Evolutionary conservation across 805 yeast genomes (phyloP), one percentile per base, ranked within the genome.

Genomic region (Myxozyma melibiosi): DNA sequence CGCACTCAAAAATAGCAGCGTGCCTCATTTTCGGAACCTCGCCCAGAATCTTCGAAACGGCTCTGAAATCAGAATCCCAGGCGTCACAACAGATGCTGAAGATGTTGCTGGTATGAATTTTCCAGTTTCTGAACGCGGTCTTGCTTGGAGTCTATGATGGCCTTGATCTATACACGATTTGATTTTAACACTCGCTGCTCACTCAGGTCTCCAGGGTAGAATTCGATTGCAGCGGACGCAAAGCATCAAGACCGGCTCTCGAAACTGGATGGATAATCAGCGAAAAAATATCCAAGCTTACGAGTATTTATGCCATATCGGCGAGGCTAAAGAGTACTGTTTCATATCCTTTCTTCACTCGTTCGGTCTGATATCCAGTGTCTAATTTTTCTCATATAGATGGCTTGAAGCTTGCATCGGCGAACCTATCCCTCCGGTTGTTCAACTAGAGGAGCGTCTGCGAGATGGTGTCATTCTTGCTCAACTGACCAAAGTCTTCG

Each of bases 391-490:
- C n/a, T n/a, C n/a, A n/a, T 25, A 3, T 31, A 68, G 71, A 55
- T 89, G 96, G 96, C 79, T 89, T 37, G 88, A 86, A 71, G 69
- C 72, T 11, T 79, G 88, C 13, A 76, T 86, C 14, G 78, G 75
- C 2, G 88, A 84, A 63, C 71, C 71, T 22, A 76, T 88, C 11
- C 81, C 85, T 0, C 72, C 83, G 0, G 84, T 83, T 1, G 75
- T 79, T 3, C 81, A 84, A 41, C 73, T 88, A 59, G 83, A 87
- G 35, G 82, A 86, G 44, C 80, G 83, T 38, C 73, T 94, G 28
- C 78, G 91, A 62, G 86, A 92, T 72, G 99, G 99, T 62, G 90
- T 91, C 1, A 77, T 84, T 42, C 74, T 94, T 34, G 97, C 97
- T 1, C 84, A 87, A 67, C 71, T 92, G 40, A 84, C 96, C 7